Conservation (phyloP, 768 basidiomycete species). For the Boletus rex-veris region DNA sequence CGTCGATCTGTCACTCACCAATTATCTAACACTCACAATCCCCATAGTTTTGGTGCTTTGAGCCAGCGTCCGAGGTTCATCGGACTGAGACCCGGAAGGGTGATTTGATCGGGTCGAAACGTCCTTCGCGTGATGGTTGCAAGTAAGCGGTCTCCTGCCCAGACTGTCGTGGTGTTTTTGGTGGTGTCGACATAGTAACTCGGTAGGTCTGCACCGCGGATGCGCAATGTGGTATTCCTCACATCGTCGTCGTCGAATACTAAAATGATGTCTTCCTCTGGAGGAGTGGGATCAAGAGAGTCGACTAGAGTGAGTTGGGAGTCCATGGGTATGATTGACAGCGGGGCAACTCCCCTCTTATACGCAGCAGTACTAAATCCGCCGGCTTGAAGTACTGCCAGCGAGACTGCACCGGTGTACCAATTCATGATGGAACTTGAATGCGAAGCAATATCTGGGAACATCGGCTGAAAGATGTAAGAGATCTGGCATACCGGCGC, state of each 20-base stretch:
- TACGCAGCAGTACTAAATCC: neutral
- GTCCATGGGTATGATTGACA: slow-evolving; percentile 1
- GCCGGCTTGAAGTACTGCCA: neutral
- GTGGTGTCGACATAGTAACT: slow-evolving; percentile 11
- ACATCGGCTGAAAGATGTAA: neutral
- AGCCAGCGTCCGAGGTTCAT: slow-evolving; percentile 14
- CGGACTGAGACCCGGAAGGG: slow-evolving; percentile 9
- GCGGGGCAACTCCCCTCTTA: neutral
- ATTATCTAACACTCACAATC: slow-evolving; percentile 12
- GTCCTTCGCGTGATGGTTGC: slow-evolving; percentile 14
- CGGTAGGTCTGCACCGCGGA: neutral
- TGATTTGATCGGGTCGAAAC: slow-evolving; percentile 11
- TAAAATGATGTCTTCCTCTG: neutral
- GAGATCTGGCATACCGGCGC: no score
- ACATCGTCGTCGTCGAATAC: slow-evolving; percentile 15
- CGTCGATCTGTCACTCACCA: neutral
- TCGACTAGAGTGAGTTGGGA: slow-evolving; percentile 21
- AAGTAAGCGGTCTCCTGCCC: neutral
- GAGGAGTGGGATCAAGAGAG: neutral
- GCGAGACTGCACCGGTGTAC: no score
- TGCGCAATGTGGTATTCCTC: slow-evolving; percentile 9
- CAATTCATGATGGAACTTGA: no score
- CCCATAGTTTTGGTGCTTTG: neutral
- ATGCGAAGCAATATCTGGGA: no score
- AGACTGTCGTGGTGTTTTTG: slow-evolving; percentile 4